Percentiles rank a stretch among this genome's conserved stretches.
Evolutionary conservation across 2,329 filamentous ascomycete species (phyloP).

Genomic region (Gnomoniopsis smithogilvyi): DNA sequence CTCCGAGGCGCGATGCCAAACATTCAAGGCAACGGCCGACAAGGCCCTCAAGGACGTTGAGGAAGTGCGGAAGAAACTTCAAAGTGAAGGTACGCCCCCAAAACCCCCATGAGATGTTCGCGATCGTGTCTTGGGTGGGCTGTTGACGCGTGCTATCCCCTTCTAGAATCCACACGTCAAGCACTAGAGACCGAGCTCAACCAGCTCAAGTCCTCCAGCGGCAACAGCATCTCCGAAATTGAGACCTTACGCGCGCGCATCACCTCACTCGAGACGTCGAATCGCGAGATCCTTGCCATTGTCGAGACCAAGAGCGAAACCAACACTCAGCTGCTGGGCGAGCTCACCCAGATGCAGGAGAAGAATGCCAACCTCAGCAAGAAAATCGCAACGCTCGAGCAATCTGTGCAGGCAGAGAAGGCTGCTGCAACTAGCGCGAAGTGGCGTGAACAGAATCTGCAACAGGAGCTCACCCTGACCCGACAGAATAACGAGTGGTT

Average conservation of each 20-base stretch:
- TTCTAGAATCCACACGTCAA: constrained; percentile 70
- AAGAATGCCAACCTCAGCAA: constrained; percentile 82
- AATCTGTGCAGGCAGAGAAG: constrained; percentile 78
- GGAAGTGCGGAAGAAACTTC: constrained; percentile 75
- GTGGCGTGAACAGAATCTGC: constrained; percentile 84
- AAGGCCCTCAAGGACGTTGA: constrained; percentile 82
- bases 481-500: constrained; percentile 93
- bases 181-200: constrained; percentile 79
- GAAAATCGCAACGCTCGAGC: constrained; percentile 77
- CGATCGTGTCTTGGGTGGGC: not conserved
- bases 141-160: constrained; percentile 20
- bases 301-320: constrained; percentile 87
- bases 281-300: constrained; percentile 83
- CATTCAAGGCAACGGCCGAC: constrained; percentile 76
- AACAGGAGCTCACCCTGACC: constrained; percentile 85
- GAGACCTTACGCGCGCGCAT: constrained; percentile 80
- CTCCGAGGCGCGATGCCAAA: constrained; percentile 77
- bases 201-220: constrained; percentile 69
- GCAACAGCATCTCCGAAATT: constrained; percentile 71
- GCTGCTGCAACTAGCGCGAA: constrained; percentile 77
- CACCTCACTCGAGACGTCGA: constrained; percentile 82
- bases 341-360: constrained; percentile 84
- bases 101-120: not conserved
- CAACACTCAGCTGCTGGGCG: constrained; percentile 80
- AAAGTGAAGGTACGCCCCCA: constrained; percentile 66